phyloP scores from a whole-genome alignment of 2,329 filamentous ascomycete species.

The Fonsecaea pedrosoi region DNA sequence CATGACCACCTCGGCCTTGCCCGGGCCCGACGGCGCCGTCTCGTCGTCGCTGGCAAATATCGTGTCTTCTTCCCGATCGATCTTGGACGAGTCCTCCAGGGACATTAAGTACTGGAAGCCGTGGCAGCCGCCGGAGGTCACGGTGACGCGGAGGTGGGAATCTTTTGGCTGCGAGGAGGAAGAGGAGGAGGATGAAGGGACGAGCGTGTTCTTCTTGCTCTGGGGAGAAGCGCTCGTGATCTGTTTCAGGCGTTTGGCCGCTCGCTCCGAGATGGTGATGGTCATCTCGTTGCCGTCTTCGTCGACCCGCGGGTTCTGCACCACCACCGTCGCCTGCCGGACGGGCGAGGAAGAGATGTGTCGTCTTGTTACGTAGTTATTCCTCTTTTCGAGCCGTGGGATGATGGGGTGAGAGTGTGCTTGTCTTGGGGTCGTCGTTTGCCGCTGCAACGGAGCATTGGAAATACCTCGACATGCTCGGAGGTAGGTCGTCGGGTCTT shows the following conservation, averaged over 20 bases:
- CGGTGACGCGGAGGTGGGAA: conserved; percentile 86
- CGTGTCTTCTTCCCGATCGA: conserved; percentile 79
- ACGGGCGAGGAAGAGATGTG: conserved; percentile 47
- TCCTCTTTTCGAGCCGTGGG: not conserved
- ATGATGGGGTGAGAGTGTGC: not conserved
- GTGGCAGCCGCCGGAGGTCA: conserved; percentile 94
- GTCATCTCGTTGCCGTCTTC: conserved; percentile 84
- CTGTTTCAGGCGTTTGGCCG: conserved; percentile 77
- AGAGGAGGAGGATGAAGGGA: conserved; percentile 46
- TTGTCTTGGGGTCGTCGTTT: not conserved
- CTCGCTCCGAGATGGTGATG: conserved; percentile 82
- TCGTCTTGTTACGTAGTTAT: not conserved
- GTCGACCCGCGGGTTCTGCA: conserved; percentile 74
- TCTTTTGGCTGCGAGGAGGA: conserved; percentile 59
- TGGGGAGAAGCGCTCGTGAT: conserved; percentile 71
- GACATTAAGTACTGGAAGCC: conserved; percentile 98
- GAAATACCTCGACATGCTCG: conserved; percentile 34
- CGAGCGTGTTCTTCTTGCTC: conserved; percentile 46
- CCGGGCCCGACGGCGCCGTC: conserved; percentile 37
- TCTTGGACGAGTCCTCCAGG: conserved; percentile 65
- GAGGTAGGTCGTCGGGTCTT: conserved; percentile 35
- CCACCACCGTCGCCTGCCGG: conserved; percentile 51
- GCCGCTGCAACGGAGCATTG: conserved; percentile 2
- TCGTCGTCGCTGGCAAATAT: conserved; percentile 66
- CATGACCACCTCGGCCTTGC: conserved; percentile 79